Conservation (phyloP, 169 alveolate genomes). For the Plasmodium vivax region DNA sequence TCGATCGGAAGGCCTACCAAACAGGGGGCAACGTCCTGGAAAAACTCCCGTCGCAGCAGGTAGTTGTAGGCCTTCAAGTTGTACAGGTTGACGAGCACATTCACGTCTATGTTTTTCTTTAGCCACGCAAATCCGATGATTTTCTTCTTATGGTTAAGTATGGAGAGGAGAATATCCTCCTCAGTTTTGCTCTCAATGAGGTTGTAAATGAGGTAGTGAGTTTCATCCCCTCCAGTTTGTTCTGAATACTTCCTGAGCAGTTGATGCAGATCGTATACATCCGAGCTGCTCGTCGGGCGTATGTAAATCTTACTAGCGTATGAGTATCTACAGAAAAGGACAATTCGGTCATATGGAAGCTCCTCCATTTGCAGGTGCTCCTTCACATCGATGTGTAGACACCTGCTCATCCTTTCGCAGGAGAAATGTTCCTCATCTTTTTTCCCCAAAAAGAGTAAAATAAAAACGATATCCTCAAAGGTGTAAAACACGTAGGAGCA, state of each 20-base stretch:
- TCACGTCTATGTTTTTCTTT: slow-evolving; percentile 52
- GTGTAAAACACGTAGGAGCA: slow-evolving; percentile 17
- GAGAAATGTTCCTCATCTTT: background rate
- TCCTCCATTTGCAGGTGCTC: background rate
- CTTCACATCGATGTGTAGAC: slow-evolving; percentile 23
- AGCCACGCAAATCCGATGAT: slow-evolving; percentile 44
- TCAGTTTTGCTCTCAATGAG: slow-evolving; percentile 52
- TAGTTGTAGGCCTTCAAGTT: slow-evolving; percentile 50
- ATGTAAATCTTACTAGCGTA: slow-evolving; percentile 28
- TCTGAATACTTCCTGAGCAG: slow-evolving; percentile 21
- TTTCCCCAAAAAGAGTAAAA: slow-evolving; percentile 32
- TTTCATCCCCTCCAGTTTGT: background rate
- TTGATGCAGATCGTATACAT: slow-evolving; percentile 67
- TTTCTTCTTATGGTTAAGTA: slow-evolving; percentile 41
- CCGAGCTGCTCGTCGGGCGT: slow-evolving; percentile 18
- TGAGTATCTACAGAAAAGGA: slow-evolving; percentile 10
- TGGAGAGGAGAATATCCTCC: slow-evolving; percentile 26
- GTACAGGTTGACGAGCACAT: slow-evolving; percentile 28
- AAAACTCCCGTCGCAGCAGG: slow-evolving; percentile 3
- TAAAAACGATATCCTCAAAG: slow-evolving; percentile 25
- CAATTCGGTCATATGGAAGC: background rate
- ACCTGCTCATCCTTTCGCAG: background rate
- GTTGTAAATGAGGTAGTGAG: slow-evolving; percentile 32
- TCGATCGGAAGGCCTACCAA: background rate
- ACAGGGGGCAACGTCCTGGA: background rate